phyloP scores from a whole-genome alignment of 2,329 filamentous ascomycete species.

The Monilinia fructicola region DNA sequence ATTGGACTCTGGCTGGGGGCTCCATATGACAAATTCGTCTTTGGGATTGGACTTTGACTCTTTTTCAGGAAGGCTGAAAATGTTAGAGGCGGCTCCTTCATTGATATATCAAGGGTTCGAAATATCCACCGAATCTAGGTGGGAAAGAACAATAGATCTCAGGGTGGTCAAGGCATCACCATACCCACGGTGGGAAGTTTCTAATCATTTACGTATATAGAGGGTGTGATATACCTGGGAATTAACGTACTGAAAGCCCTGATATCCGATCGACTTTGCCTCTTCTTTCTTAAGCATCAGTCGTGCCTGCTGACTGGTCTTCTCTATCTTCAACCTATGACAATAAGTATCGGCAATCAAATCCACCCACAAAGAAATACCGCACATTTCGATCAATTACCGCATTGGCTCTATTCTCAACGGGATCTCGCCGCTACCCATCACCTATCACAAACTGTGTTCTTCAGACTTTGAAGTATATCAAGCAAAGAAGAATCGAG shows the following conservation, averaged over 20 bases:
- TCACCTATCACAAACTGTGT: too few relatives aligned
- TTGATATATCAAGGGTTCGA: background rate
- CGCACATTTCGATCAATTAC: background rate
- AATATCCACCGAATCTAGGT: too few relatives aligned
- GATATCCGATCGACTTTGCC: background rate
- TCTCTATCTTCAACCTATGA: background rate
- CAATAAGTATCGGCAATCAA: too few relatives aligned
- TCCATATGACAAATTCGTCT: background rate
- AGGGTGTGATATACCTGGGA: too few relatives aligned
- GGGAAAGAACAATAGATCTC: too few relatives aligned
- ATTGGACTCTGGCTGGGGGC: background rate
- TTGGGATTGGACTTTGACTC: background rate
- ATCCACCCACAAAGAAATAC: background rate
- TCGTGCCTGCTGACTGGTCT: background rate
- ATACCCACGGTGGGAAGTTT: too few relatives aligned
- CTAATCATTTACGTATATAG: too few relatives aligned
- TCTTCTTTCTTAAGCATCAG: background rate
- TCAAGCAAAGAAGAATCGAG: too few relatives aligned
- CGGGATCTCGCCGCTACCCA: too few relatives aligned
- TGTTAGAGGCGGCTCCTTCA: background rate
- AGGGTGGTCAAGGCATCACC: too few relatives aligned
- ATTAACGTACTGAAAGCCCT: background rate
- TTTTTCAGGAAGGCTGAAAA: too few relatives aligned
- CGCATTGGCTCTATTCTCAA: background rate
- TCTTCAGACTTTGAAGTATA: too few relatives aligned